Evolutionary conservation across 2,329 filamentous ascomycete species (phyloP), one percentile per base, ranked within the genome.

Genomic region (Lecanicillium sp.): DNA sequence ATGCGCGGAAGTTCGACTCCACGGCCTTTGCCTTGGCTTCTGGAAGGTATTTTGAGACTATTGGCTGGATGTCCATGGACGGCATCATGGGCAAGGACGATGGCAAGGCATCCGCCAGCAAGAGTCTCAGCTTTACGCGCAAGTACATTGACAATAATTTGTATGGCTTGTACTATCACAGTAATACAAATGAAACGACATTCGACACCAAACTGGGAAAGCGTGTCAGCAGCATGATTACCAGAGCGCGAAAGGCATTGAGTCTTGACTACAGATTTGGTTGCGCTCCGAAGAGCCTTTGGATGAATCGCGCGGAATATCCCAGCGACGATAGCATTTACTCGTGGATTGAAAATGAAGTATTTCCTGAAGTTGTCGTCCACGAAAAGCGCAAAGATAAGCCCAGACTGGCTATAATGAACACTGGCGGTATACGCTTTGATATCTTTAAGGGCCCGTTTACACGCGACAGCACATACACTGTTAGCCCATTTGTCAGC

Each of bases 61-160:
- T 96, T 35, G 90, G 90, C 2, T 96, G 92, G 73, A 79, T 92
- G 75, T 94, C 88, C 0, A 78, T 95, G 33, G 73, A 82, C 41
- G 86, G 86, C 22, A 50, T 75, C 39, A 65, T 64, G 47, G 53
- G 51, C 11, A 48, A 50, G 27, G 25, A 35, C 14, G 20, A 33
- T 7, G 55, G 52, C 3, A 50, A 54, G 0, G 40, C 54, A 2
- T 54, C 57, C 5, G 41, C 62, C 0, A 47, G 57, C 4, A 52
- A 60, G 5, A 57, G 60, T 0, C 63, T 78, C 31, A 71, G 67
- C 2, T 95, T 94, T 55, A 71, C 73, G 38, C 76, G 90, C 33
- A 75, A 82, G 43, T 96, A 95, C 60, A 90, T 96, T 44, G 90
- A 96, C 62, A 95, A 89, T 63, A 96, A 96, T 50, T 68, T 95